Conservation (phyloP, 1,284 basidiomycete species). For the Stereum hirsutum region DNA sequence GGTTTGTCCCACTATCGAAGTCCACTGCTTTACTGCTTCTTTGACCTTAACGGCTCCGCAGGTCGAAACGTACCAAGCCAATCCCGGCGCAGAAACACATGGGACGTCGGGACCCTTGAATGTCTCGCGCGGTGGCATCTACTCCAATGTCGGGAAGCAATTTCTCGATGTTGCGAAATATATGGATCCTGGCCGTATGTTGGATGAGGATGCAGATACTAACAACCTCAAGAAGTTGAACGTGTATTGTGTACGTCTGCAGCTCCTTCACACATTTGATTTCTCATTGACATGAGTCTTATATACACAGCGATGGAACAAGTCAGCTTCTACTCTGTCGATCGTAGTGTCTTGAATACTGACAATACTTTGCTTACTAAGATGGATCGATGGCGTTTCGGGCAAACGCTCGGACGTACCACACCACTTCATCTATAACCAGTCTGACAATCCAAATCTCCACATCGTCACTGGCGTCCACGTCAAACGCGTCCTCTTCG, state of each 20-base stretch:
- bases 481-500: slow-evolving; percentile 20
- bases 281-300: background rate
- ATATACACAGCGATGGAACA: slow-evolving; percentile 5
- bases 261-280: too few relatives aligned
- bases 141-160: slow-evolving; percentile 14
- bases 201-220: slow-evolving; percentile 13
- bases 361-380: slow-evolving; percentile 8
- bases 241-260: slow-evolving; percentile 16
- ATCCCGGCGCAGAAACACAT: slow-evolving; percentile 10
- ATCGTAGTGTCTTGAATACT: too few relatives aligned
- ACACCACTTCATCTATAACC: slow-evolving; percentile 48
- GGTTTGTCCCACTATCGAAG: slow-evolving; percentile 20
- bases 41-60: background rate
- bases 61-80: slow-evolving; percentile 9
- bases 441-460: slow-evolving; percentile 17
- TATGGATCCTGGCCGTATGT: too few relatives aligned
- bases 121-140: slow-evolving; percentile 15
- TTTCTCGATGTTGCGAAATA: slow-evolving; percentile 14
- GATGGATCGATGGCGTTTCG: slow-evolving; percentile 39
- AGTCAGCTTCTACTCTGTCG: background rate
- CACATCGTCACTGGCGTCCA: slow-evolving; percentile 15
- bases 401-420: slow-evolving; percentile 51
- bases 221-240: slow-evolving; percentile 18
- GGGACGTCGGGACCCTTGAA: slow-evolving; percentile 17
- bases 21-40: background rate